phyloP scores from a whole-genome alignment of 306 rosid species.

The Glycine latifolia region DNA sequence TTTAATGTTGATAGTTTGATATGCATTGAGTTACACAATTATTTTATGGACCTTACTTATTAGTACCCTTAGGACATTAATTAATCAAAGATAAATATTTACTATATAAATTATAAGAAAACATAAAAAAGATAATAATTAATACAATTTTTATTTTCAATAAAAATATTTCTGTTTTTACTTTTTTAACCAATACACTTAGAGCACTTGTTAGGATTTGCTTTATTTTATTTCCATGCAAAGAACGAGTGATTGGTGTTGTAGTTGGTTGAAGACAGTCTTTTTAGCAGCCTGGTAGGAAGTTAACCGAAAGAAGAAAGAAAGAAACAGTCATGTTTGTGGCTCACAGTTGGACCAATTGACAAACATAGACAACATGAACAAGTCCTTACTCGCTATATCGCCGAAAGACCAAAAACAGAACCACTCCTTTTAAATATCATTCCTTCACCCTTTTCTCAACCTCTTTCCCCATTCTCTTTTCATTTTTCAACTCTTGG shows the following conservation, averaged over 20 bases:
- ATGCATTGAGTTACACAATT: too few relatives aligned
- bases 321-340: slow-evolving; percentile 3
- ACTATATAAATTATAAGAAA: too few relatives aligned
- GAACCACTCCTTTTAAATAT: not conserved
- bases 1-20: too few relatives aligned
- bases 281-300: not conserved
- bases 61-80: too few relatives aligned
- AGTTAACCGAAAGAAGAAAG: not conserved
- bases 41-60: too few relatives aligned
- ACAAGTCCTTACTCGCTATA: not conserved
- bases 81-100: too few relatives aligned
- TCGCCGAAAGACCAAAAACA: not conserved
- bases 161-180: too few relatives aligned
- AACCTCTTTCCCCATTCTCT: not conserved
- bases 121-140: too few relatives aligned
- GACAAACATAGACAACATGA: not conserved
- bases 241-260: not conserved
- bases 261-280: not conserved
- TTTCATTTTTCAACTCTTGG: slow-evolving; percentile 10
- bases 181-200: too few relatives aligned
- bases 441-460: not conserved
- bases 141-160: too few relatives aligned
- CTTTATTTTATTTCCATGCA: too few relatives aligned
- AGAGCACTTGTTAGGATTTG: too few relatives aligned
- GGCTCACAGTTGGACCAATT: slow-evolving; percentile 6